Evolutionary conservation across 331 rosid species (phyloP), one percentile per base, ranked within the genome.

Genomic region (Erythrophleum ivorense): DNA sequence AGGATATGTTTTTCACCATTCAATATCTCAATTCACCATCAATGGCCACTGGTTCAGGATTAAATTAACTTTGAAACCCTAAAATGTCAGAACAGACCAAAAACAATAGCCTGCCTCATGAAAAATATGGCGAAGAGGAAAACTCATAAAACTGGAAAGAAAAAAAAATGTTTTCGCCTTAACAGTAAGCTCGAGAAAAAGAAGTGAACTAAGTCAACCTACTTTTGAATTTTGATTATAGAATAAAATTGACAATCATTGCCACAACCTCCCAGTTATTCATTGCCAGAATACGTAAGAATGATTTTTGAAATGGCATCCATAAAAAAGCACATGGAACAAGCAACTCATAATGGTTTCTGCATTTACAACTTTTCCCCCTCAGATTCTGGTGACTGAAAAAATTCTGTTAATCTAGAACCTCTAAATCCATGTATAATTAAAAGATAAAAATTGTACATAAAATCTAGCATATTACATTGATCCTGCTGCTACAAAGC

Each of bases 391-490:
- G 79, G 59, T 38, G 75, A 81, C 73, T 68, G 8, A 41, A 46
- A 55, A 18, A 57, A 70, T 9, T 34, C 58, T 74, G 75, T 58
- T 72, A 69, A 79, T 71, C 83, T 65, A 82, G 64, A 62, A 66
- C 87, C 80, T 60, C 81, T 86, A 78, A 80, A 78, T 83, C 89
- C 79, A 82, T 85, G 86, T 83, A 81, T 84, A 70, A 52, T 31
- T 71, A 75, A 81, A 77, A 72, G 45, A 62, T 76, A 88, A 90
- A 77, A 86, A 85, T 86, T 83, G 83, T 82, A 88, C 89, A 85
- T 57, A 13, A 72, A 86, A 65, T 88, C 81, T 75, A 68, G 80
- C 86, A 81, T 59, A 77, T 79, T 81, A 63, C 85, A 80, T 80
- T 52, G 82, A 71, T 62, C 85, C 85, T 75, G 84, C 87, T 60